Conservation (phyloP, 805 yeast species). For the Yarrowia deformans region DNA sequence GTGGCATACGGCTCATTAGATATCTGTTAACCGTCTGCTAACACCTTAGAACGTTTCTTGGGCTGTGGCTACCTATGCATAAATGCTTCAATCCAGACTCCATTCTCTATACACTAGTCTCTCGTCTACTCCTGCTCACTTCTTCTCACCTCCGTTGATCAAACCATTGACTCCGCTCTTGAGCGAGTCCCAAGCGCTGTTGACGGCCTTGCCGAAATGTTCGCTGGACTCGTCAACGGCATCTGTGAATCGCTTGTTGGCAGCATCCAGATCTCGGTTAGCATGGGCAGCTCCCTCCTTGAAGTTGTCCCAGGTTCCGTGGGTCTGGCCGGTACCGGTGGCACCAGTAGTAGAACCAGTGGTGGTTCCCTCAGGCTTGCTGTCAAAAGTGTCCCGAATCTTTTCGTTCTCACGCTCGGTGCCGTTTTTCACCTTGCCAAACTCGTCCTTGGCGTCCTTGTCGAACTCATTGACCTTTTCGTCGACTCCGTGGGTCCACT, state of each 20-base stretch:
- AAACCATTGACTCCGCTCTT: constrained; percentile 23
- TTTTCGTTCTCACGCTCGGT: constrained; percentile 10
- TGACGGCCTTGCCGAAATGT: constrained; percentile 13
- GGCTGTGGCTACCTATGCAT: no score
- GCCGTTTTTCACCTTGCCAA: neutral
- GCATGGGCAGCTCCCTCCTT: constrained; percentile 23
- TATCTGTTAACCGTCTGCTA: no score
- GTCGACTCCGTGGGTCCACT: constrained; percentile 22
- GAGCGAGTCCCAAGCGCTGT: constrained; percentile 20
- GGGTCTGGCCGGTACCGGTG: neutral
- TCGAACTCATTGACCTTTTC: constrained; percentile 19
- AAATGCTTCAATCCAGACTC: no score
- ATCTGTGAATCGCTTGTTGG: constrained; percentile 24
- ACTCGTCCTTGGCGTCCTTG: constrained; percentile 18
- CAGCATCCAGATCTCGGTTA: constrained; percentile 2
- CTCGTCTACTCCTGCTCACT: neutral
- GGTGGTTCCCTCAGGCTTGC: neutral
- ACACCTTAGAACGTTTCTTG: no score
- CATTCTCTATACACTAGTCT: no score
- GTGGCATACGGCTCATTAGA: no score
- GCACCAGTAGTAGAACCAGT: no score
- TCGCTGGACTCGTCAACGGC: constrained; percentile 16
- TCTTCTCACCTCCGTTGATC: constrained; percentile 5
- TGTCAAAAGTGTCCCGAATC: neutral
- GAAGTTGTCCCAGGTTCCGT: constrained; percentile 25